Base-by-base conservation (phyloP, 129 eudicot species). In the Silybum marianum region DNA sequence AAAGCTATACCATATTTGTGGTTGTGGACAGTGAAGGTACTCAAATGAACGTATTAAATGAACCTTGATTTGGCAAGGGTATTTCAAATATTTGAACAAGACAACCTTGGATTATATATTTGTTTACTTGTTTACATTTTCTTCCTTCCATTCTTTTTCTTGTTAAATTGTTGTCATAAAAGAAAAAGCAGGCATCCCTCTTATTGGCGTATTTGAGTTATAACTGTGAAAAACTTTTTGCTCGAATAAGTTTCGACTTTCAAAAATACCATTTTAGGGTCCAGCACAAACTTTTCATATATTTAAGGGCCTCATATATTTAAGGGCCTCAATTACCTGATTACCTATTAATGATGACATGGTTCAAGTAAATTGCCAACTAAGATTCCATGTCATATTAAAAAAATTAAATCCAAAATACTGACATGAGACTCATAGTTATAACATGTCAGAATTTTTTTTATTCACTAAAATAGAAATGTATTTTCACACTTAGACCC, bases 21-120 rank as follows among this genome's bases (percentile, higher is more conserved):
- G 62, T 51, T n/a, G 19, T 51, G 22, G 63, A 51, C 22, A 16
- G 22, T 51, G 22, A 51, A 51, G 63, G 63, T 51, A 51, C 63
- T 51, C 63, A 51, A 9, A 51, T 16, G 3, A 51, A 51, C 63
- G 4, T 51, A 16, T 51, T 51, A 51, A 51, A 28, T 75, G 46
- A 75, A 75, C 28, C 30, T 58, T 32, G 28, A 75, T 5, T 65
- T 65, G 66, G 66, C 66, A 58, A 58, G 18, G 70, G 79, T 51
- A 26, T 2, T 51, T 75, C 9, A 54, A 75, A 60, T 30, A 11
- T 58, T 28, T 54, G 70, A 30, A 54, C 69, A 60, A 54, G 70
- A 75, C 62, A 58, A 18, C n/a, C 70, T 28, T 75, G 42, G 6
- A 54, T 51, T 58, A 28, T 28, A 75, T 9, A 75, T 30, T 54